A percentile compares a stretch with the other conserved stretches of the same genome.
These are phyloP conservation scores for Ustilago lituana DNA, from an alignment of 1,284 basidiomycete genomes.

Conservation along the genomic window DNA sequence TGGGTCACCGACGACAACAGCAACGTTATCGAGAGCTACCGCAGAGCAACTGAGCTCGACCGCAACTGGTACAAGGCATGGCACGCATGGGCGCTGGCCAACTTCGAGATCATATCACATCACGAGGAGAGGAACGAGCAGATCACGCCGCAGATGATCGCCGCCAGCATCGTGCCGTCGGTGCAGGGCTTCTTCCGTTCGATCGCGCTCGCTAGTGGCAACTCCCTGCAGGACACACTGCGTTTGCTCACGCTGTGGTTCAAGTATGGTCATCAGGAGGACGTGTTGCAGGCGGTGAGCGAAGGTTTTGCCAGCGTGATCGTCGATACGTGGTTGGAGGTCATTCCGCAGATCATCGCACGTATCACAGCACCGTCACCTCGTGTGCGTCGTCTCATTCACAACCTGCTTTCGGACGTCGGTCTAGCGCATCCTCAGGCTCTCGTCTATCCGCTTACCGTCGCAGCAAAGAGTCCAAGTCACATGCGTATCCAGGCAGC, in stretches of 20 bases:
- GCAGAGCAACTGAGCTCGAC: conserved; percentile 89
- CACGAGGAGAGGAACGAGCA: conserved; percentile 72
- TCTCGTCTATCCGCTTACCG: conserved; percentile 95
- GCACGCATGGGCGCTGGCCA: conserved; percentile 98
- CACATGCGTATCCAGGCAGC: conserved; percentile 84
- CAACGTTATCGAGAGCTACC: conserved; percentile 76
- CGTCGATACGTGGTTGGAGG: conserved; percentile 98
- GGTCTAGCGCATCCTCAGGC: conserved; percentile 98
- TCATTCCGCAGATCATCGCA: conserved; percentile 99
- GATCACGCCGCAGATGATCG: conserved; percentile 77
- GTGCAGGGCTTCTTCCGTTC: conserved; percentile 96
- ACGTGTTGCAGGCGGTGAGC: conserved; percentile 89
- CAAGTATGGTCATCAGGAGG: conserved; percentile 91
- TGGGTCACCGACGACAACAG: conserved; percentile 72
- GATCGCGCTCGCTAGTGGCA: conserved; percentile 84
- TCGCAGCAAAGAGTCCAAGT: conserved; percentile 96
- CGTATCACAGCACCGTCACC: conserved; percentile 93
- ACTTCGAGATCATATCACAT: conserved; percentile 85
- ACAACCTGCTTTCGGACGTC: conserved; percentile 87
- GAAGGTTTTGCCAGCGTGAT: conserved; percentile 89
- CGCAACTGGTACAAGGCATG: conserved; percentile 97
- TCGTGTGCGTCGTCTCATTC: conserved; percentile 89
- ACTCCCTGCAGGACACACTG: conserved; percentile 93
- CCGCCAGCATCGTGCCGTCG: conserved; percentile 89
- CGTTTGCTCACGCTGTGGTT: conserved; percentile 97